Evolutionary conservation across 2,329 filamentous ascomycete genomes (phyloP), one percentile per base, ranked within the genome.

Genomic region (Diaporthe velutina): DNA sequence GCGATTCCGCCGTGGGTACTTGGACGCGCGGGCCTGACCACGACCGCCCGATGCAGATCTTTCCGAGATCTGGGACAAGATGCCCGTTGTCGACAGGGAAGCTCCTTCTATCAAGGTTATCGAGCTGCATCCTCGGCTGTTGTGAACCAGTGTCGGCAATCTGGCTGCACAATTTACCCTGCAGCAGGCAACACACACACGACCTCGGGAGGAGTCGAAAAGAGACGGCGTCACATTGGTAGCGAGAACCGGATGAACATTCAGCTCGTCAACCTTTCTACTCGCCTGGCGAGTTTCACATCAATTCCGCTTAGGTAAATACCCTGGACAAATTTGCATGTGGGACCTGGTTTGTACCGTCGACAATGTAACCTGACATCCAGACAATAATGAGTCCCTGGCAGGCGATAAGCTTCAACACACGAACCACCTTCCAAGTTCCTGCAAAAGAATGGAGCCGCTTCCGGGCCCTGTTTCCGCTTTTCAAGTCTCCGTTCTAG

Each of bases 51-150:
- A 40, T 60, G 73, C 54, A 68, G 73, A 75, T 75, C 70, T 68
- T 60, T 33, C 52, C 60, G 40, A 73, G 54, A 73, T 73, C 73
- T 17, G 58, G 58, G 30, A 9, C 13, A 25, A 25, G 33, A 64
- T 17, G 52, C 25, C 60, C 45, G 45, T 42, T 25, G 30, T 12
- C 19, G 40, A 48, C 48, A 73, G 25, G 64, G 50, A 57, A 28
- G 19, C 55, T 54, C 35, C 33, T 30, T 25, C 33, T 66, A 70
- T 75, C 71, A 71, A 57, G 30, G 48, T 75, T 75, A 71, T 75
- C 74, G 45, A 35, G 38, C 25, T 45, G 67, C 54, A 35, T 52
- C 70, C 66, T 38, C 58, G 52, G 50, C 35, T 70, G 64, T 54
- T 67, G 64, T 67, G 45, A 12, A 38, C 64, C 22, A 28, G 64